A percentile compares a stretch with the other conserved stretches of the same genome.
Conservation (phyloP, 2,329 filamentous ascomycete species). For the Neobulgaria alba region DNA sequence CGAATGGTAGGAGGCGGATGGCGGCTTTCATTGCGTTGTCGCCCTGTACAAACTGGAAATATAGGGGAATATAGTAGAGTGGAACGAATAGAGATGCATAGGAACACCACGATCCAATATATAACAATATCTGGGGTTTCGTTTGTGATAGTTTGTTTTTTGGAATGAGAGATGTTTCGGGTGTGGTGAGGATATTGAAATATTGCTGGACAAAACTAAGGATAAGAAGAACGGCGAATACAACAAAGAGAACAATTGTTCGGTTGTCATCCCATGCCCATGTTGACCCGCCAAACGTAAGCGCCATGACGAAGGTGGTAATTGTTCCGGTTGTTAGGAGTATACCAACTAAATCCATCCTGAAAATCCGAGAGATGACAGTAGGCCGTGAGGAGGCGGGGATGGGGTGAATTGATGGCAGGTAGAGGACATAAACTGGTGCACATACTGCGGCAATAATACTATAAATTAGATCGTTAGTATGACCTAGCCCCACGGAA, state of each 20-base stretch:
- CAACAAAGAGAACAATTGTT: conserved; percentile 30
- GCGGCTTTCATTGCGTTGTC: conserved; percentile 36
- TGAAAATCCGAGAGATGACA: conserved; percentile 4
- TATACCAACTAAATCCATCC: conserved; percentile 30
- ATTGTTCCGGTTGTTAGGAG: conserved; percentile 23
- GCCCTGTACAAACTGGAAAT: conserved; percentile 40
- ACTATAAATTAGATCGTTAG: conserved; percentile 15
- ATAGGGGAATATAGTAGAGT: conserved; percentile 38
- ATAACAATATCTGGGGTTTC: conserved; percentile 1
- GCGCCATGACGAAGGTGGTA: conserved; percentile 20
- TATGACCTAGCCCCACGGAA: not conserved
- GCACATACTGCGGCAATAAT: conserved; percentile 25
- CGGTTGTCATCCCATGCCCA: conserved; percentile 18
- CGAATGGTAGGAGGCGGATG: conserved; percentile 28
- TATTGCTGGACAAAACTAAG: conserved; percentile 12
- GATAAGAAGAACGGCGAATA: conserved; percentile 31
- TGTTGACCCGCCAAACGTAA: conserved; percentile 24
- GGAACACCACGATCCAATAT: conserved; percentile 36
- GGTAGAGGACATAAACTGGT: conserved; percentile 17
- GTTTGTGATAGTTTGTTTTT: conserved; percentile 13
- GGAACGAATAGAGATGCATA: conserved; percentile 37
- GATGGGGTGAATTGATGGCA: conserved; percentile 7
- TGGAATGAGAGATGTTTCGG: conserved; percentile 13
- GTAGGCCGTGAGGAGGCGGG: conserved; percentile 2
- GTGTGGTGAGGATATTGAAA: conserved; percentile 16